phyloP scores from a whole-genome alignment of 2,329 filamentous ascomycete genomes.

The Cladophialophora exuberans region DNA sequence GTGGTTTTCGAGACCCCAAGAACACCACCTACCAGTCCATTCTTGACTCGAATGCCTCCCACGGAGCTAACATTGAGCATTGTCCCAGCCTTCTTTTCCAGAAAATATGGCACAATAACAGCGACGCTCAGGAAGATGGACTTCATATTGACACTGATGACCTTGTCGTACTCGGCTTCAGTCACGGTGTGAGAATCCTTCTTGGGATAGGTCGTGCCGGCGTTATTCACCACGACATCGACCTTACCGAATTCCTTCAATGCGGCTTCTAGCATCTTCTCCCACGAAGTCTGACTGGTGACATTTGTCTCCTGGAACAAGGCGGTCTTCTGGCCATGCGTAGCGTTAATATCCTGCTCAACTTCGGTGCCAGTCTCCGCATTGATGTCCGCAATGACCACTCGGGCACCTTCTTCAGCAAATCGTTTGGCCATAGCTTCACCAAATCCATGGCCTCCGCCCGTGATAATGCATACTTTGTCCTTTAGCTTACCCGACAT shows the following conservation, averaged over 20 bases:
- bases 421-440: constrained; percentile 56
- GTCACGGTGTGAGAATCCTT: constrained; percentile 36
- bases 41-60: constrained; percentile 27
- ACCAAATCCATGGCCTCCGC: constrained; percentile 47
- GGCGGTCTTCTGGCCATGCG: constrained; percentile 21
- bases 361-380: constrained; percentile 70
- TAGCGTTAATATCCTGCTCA: constrained; percentile 68
- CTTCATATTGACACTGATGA: constrained; percentile 40
- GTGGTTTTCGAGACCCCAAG: not conserved
- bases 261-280: constrained; percentile 31
- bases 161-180: constrained; percentile 37
- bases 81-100: constrained; percentile 23
- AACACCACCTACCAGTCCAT: constrained; percentile 14
- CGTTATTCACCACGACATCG: constrained; percentile 88
- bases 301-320: constrained; percentile 37
- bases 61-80: constrained; percentile 29
- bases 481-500: constrained; percentile 11
- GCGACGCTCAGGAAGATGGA: constrained; percentile 38
- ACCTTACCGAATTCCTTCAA: constrained; percentile 67
- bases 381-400: constrained; percentile 86
- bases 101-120: constrained; percentile 38
- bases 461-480: constrained; percentile 26
- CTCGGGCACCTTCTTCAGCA: constrained; percentile 83
- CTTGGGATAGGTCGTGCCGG: constrained; percentile 53
- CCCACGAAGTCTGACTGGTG: constrained; percentile 34